These are phyloP conservation scores for Solanum chmielewskii DNA, from an alignment of 257 asterid species.

Conservation along the genomic window DNA sequence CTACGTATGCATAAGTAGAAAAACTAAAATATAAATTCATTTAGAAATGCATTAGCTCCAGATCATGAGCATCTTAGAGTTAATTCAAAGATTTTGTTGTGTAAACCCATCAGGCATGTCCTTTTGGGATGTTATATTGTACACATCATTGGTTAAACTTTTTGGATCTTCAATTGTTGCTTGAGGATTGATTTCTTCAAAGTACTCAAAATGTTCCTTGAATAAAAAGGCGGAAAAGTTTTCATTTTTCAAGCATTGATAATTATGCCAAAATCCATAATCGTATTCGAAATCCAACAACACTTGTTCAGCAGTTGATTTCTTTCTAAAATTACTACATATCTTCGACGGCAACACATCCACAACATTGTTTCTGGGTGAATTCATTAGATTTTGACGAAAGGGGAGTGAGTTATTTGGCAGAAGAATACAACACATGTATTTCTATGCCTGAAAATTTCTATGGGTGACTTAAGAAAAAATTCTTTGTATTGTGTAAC, in stretches of 20 bases:
- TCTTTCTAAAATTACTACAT: background rate
- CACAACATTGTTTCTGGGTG: background rate
- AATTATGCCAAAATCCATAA: no score
- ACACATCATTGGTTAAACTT: no score
- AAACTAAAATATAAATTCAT: background rate
- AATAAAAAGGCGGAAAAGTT: background rate
- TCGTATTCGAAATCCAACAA: no score
- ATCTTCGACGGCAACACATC: background rate
- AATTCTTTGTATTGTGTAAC: background rate
- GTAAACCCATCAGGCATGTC: no score
- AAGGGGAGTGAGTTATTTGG: no score
- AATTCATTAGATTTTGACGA: background rate
- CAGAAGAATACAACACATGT: no score
- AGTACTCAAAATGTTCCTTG: background rate
- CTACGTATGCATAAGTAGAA: background rate
- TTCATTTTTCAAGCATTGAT: background rate
- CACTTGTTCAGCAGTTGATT: background rate
- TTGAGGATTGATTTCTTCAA: background rate
- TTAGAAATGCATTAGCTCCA: background rate
- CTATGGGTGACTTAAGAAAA: background rate
- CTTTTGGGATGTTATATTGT: no score
- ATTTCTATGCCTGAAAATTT: background rate
- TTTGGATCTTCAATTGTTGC: background rate
- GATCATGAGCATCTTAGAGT: background rate
- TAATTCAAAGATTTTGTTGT: background rate